Conservation (phyloP, 2,329 filamentous ascomycete species). For the Botrytis galanthina region DNA sequence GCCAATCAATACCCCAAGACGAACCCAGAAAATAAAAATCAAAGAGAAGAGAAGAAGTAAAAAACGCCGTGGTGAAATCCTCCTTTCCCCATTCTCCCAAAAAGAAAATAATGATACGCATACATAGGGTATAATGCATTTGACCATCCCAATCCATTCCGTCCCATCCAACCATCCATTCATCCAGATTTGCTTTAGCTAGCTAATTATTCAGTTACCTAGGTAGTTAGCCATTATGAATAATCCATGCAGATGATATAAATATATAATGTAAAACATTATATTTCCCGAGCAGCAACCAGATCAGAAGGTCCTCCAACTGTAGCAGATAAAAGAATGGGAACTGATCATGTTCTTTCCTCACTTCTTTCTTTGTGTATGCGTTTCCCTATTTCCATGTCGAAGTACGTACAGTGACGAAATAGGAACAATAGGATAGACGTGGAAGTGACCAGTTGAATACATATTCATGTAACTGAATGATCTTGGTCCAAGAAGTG, state of each 20-base stretch:
- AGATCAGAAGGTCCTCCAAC: neutral
- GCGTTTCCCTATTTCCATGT: neutral
- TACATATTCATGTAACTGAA: neutral
- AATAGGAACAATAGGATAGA: neutral
- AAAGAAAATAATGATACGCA: conserved; percentile 1
- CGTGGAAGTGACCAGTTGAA: neutral
- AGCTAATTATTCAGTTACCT: neutral
- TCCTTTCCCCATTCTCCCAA: neutral
- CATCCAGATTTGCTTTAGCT: neutral
- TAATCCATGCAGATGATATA: neutral
- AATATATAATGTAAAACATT: neutral
- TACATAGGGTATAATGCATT: conserved; percentile 11
- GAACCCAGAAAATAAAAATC: neutral
- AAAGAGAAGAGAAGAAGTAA: neutral
- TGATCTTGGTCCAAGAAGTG: neutral
- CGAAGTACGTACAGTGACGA: neutral
- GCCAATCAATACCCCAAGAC: neutral
- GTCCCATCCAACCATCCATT: neutral
- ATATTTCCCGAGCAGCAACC: neutral
- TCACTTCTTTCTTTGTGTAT: neutral
- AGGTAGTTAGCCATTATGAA: neutral
- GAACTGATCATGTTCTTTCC: neutral
- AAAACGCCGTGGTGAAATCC: neutral
- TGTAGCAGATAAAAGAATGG: neutral
- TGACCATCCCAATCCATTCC: neutral